Evolutionary conservation across 805 yeast genomes (phyloP), one percentile per base, ranked within the genome.

Genomic region (Ogataea methanolica): DNA sequence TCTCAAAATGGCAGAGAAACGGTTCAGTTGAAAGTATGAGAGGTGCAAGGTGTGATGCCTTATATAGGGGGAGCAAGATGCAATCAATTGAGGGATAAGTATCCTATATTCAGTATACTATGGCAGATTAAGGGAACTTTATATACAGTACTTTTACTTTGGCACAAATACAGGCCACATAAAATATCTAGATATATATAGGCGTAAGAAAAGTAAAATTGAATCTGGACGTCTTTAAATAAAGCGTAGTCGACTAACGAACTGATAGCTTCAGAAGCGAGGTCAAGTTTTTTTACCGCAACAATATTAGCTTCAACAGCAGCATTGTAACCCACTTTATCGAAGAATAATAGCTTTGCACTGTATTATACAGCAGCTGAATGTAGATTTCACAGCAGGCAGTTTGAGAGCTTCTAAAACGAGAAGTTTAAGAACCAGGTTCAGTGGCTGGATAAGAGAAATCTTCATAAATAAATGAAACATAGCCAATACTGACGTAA

Each of bases 381-480:
- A 57, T 14, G 22, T 46, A 26, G 43, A 33, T 36, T 49, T 49
- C n/a, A 56, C 40, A 33, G 49, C 48, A 16, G 63, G 61, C 11
- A 55, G 41, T 16, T 39, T 41, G 37, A 45, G 43, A 66, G 71
- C 61, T 22, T 45, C 52, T 6, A 68, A 26, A 57, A 58, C 12
- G 57, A 51, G 9, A 50, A 47, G 46, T 51, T 53, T 16, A 60
- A 19, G 21, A 19, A 19, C 2, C 21, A 19, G 21, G 21, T 19
- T 19, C 21, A 19, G 21, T 19, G 21, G 21, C 21, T 19, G 21
- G 21, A 19, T 19, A 19, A 4, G 21, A 19, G 21, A 19, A 19
- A 19, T 4, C 21, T 19, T 4, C 4, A 19, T 19, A 19, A 19
- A 19, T 19, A 19, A 19, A 19, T 19, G 21, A 19, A 19, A 19